Base-by-base conservation (phyloP, 2,329 filamentous ascomycete genomes). In the Cordyceps cateniannulata region DNA sequence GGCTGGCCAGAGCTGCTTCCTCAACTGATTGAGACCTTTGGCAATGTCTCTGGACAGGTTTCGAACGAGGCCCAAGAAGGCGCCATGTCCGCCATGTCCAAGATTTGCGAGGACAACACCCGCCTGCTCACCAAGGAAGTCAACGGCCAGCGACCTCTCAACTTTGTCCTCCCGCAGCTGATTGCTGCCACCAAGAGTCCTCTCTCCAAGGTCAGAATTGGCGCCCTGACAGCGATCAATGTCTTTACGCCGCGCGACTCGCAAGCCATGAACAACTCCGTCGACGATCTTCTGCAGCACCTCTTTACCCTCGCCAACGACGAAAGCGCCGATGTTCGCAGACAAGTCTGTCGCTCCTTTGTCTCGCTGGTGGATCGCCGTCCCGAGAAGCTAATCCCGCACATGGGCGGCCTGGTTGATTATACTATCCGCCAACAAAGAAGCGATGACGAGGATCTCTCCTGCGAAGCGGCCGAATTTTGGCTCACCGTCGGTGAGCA, bases 51-150 rank as follows among this genome's bases (percentile, higher is more conserved):
- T 50, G 88, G 89, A 45, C 85, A 88, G 64, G 79, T 86, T 24
- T 79, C 90, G 7, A 77, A 82, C 48, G 84, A 90, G 69, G 87
- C 88, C 14, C 92, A 97, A 71, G 93, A 99, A 73, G 93, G 93
- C 63, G 93, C 91, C 67, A 96, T 98, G 89, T 86, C 90, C 53
- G 93, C 95, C 52, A 81, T 99, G 74, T 80, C 89, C 72, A 98
- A 98, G 79, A 93, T 99, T 63, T 99, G 95, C 75, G 95, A 99
- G 75, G 95, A 99, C 76, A 97, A 96, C 76, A 87, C 85, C 69
- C 91, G 89, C 71, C 81, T 91, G 62, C 79, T 99, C 59, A 91
- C 96, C 75, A 87, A 88, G 68, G 91, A 96, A 65, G 91, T 96
- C 72, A 87, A 92, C 70, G 91, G 92, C 63, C 88, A 97, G 74